A percentile compares a stretch with the other conserved stretches of the same genome.
These are phyloP conservation scores for Endothia cerciana DNA, from an alignment of 2,329 filamentous ascomycete species.

Conservation along the genomic window DNA sequence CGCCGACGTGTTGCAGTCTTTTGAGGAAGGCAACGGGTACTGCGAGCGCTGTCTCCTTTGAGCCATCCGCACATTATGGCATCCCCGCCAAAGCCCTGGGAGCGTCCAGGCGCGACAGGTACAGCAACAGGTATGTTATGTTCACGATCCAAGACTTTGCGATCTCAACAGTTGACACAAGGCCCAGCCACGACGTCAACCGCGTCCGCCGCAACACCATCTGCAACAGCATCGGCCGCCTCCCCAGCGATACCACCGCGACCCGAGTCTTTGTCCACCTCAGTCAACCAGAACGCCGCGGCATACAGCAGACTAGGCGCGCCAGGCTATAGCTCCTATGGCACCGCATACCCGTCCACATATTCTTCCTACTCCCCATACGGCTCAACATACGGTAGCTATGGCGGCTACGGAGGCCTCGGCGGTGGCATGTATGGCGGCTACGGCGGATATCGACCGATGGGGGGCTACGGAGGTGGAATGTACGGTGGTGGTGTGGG, in stretches of 20 bases:
- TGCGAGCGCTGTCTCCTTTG: background rate
- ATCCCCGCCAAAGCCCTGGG: conserved; percentile 98
- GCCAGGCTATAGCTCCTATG: conserved; percentile 42
- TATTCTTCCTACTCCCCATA: conserved; percentile 49
- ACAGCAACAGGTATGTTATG: conserved; percentile 51
- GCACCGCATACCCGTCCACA: conserved; percentile 42
- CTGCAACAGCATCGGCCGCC: conserved; percentile 48
- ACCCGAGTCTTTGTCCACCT: conserved; percentile 74
- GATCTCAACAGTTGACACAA: conserved; percentile 10
- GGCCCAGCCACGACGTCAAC: conserved; percentile 32
- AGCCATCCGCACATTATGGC: conserved; percentile 50
- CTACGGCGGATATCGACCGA: conserved; percentile 45
- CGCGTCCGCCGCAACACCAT: conserved; percentile 44
- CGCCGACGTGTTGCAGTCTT: background rate
- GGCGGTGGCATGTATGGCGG: conserved; percentile 46
- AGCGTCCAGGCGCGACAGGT: conserved; percentile 70
- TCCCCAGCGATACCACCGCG: conserved; percentile 78
- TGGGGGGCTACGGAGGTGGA: conserved; percentile 43
- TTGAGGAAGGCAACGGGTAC: background rate
- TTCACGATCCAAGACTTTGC: background rate
- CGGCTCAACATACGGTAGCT: conserved; percentile 45
- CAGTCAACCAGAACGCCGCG: conserved; percentile 87
- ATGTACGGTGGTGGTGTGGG: conserved; percentile 48
- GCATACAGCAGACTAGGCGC: conserved; percentile 66
- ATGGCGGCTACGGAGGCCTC: conserved; percentile 47